Percentiles rank a stretch among this genome's conserved stretches.
Conservation (phyloP, 495 filamentous ascomycete species). For the Schizothecium vesticola region DNA sequence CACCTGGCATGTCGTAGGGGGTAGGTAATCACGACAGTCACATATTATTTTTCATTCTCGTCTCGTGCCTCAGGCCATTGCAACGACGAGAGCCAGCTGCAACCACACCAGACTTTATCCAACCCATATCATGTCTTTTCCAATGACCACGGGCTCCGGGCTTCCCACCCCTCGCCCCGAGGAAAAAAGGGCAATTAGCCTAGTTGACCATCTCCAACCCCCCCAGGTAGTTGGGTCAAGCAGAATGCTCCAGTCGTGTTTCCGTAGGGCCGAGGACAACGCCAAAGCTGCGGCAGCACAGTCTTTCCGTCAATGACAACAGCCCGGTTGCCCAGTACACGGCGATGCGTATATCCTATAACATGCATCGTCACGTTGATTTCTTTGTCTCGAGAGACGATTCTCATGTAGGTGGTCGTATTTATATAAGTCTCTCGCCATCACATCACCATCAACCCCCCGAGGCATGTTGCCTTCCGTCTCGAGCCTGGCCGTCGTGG, state of each 20-base stretch:
- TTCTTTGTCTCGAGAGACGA: background rate
- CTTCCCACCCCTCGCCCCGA: background rate
- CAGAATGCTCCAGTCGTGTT: background rate
- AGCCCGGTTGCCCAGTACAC: background rate
- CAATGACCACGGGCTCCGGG: background rate
- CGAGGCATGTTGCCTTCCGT: slow-evolving; percentile 15
- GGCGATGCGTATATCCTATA: slow-evolving; percentile 1
- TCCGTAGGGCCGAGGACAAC: background rate
- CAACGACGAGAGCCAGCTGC: background rate
- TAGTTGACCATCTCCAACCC: background rate
- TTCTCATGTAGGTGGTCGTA: background rate
- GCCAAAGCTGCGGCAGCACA: background rate
- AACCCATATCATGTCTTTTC: background rate
- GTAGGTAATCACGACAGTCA: background rate
- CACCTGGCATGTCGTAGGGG: background rate
- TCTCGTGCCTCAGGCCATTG: background rate
- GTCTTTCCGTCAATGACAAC: background rate
- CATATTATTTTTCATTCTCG: background rate
- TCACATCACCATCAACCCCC: background rate
- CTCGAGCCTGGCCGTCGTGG: slow-evolving; percentile 23
- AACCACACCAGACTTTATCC: background rate
- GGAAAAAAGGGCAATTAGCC: background rate
- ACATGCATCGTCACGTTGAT: background rate
- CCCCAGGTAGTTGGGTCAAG: background rate
- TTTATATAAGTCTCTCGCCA: background rate